A percentile compares a stretch with the other conserved stretches of the same genome.
Conservation (phyloP, 345 rosid genomes). For the Gossypium thurberi region DNA sequence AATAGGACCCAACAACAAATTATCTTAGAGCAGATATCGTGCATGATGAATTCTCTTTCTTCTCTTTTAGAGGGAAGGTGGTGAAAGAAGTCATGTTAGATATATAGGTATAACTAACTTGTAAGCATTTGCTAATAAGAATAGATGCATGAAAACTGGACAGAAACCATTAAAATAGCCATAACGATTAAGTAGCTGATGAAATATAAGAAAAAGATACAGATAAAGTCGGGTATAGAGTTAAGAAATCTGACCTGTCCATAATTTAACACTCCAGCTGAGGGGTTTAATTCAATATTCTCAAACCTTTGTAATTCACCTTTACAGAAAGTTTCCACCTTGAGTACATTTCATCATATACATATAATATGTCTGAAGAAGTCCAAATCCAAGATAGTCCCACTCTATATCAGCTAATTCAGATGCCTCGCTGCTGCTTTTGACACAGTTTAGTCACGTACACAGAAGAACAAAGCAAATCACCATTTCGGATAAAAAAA, state of each 20-base stretch:
- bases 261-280: constrained; percentile 89
- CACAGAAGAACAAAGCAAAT: not conserved
- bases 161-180: not conserved
- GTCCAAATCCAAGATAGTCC: constrained; percentile 77
- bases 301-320: constrained; percentile 76
- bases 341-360: constrained; percentile 56
- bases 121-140: not conserved
- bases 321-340: constrained; percentile 50
- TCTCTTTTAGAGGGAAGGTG: not conserved
- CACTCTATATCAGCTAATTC: constrained; percentile 71
- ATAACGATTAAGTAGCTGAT: not conserved
- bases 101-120: not conserved
- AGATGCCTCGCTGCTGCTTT: constrained; percentile 28
- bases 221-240: not conserved
- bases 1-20: not conserved
- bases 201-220: not conserved
- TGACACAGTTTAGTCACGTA: constrained; percentile 1
- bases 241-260: constrained; percentile 58
- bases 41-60: not conserved
- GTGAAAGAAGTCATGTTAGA: not conserved
- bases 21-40: not conserved
- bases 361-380: constrained; percentile 77
- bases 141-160: not conserved
- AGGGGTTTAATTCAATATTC: constrained; percentile 79
- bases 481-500: not conserved